These are phyloP conservation scores for Lasiosphaeriaceae sp. DNA, from an alignment of 495 filamentous ascomycete genomes.

Conservation along the genomic window DNA sequence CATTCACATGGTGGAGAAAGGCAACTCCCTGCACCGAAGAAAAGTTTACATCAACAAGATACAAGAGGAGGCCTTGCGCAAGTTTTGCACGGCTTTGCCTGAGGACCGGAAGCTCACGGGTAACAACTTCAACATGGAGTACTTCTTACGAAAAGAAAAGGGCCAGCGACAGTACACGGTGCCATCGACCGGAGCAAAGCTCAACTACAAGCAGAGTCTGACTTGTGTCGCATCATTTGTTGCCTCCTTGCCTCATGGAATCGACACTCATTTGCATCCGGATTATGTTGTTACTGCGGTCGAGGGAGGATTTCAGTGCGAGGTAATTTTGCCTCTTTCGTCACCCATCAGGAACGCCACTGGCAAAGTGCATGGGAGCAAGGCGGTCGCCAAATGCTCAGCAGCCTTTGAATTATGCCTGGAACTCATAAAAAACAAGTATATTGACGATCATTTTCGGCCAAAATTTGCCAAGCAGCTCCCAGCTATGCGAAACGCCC, in stretches of 20 bases:
- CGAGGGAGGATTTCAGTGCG: constrained; percentile 66
- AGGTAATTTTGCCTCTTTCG: constrained; percentile 73
- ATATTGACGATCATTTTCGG: constrained; percentile 69
- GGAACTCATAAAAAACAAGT: constrained; percentile 57
- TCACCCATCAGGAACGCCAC: constrained; percentile 66
- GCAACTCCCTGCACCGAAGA: constrained; percentile 56
- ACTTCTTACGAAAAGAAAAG: constrained; percentile 52
- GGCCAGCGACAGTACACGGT: constrained; percentile 58
- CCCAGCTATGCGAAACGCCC: constrained; percentile 85
- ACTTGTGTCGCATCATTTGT: constrained; percentile 56
- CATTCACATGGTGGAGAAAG: constrained; percentile 73
- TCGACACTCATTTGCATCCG: constrained; percentile 50
- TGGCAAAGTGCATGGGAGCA: constrained; percentile 59
- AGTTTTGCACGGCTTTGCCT: constrained; percentile 72
- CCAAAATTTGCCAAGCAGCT: constrained; percentile 70
- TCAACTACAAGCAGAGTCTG: constrained; percentile 73
- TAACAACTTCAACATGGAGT: constrained; percentile 54
- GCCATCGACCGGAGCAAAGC: constrained; percentile 65
- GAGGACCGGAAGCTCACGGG: constrained; percentile 68
- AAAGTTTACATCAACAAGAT: constrained; percentile 53
- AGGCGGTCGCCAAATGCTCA: constrained; percentile 78
- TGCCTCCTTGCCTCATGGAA: constrained; percentile 56
- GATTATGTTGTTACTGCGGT: constrained; percentile 59
- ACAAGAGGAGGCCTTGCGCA: constrained; percentile 56
- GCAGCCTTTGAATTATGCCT: constrained; percentile 87